Evolutionary conservation across 2,329 filamentous ascomycete species (phyloP), one percentile per base, ranked within the genome.

Genomic region (Talaromyces verruculosus): DNA sequence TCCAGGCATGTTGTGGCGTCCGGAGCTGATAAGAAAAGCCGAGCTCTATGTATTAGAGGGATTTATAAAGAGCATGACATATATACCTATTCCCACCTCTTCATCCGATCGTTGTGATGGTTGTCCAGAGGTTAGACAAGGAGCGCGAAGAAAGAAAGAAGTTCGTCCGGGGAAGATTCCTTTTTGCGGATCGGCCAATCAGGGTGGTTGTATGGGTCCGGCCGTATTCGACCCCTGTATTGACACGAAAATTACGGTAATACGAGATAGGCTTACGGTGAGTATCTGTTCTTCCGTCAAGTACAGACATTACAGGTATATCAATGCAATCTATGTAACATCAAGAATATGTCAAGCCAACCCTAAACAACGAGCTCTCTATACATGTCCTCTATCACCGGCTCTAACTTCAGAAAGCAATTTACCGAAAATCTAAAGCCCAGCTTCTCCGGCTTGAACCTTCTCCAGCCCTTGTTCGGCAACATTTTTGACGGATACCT

Each of bases 401-500:
- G 19, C 11, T 57, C 53, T 57, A 57, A 57, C n/a, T 57, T 57
- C 19, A 25, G 7, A 13, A 22, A 7, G n/a, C 39, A 28, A 53
- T 25, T 15, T 11, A 51, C 25, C 33, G 5, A 15, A 13, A 22
- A 39, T 30, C 30, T 37, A 64, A 10, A 64, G 49, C 10, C 37
- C 62, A 47, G 49, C 61, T 45, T 63, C 49, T 25, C 61, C 51
- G 8, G 30, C 15, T 6, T 63, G 51, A 1, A 39, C 25, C 43
- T 66, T 60, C 28, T 37, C 25, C 25, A 59, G 61, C 10, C 83
- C 83, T 68, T 84, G 78, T 64, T 80, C 76, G 11, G 91, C 91
- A 28, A 91, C 89, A 55, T 91, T 87, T 72, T 91, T 82, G 7
- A 92, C 87, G 25, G 84, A 89, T 17, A 85, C 85, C 76, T 89